Conservation (phyloP, 352 stramenopile species). For the Hyaloperonospora brassicae region DNA sequence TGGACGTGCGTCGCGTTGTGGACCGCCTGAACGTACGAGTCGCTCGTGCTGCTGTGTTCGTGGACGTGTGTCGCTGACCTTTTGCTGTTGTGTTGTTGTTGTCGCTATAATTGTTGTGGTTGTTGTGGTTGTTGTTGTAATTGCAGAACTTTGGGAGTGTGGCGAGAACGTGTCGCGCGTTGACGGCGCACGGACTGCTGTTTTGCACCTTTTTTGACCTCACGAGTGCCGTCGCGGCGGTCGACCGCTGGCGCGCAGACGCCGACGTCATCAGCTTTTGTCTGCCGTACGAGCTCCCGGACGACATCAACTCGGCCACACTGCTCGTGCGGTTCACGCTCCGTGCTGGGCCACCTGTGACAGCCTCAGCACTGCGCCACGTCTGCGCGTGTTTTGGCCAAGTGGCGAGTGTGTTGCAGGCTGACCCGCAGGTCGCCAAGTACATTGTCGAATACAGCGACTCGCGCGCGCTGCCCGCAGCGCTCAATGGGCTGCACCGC, state of each 20-base stretch:
- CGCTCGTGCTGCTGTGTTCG: background rate
- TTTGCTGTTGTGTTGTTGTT: background rate
- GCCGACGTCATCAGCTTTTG: slow-evolving; percentile 48
- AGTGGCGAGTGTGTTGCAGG: slow-evolving; percentile 64
- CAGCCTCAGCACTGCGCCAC: slow-evolving; percentile 43
- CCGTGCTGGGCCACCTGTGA: slow-evolving; percentile 16
- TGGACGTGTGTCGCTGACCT: slow-evolving; percentile 21
- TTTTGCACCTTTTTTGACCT: slow-evolving; percentile 76
- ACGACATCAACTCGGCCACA: slow-evolving; percentile 57
- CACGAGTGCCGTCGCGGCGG: slow-evolving; percentile 46
- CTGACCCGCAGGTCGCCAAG: slow-evolving; percentile 31
- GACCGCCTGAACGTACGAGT: slow-evolving; percentile 49
- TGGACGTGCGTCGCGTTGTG: slow-evolving; percentile 36
- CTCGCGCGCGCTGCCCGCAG: slow-evolving; percentile 35
- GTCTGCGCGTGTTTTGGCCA: slow-evolving; percentile 64
- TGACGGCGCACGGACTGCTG: slow-evolving; percentile 46
- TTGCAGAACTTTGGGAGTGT: slow-evolving; percentile 56
- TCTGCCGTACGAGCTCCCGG: slow-evolving; percentile 56
- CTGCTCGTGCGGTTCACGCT: slow-evolving; percentile 37
- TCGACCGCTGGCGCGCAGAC: slow-evolving; percentile 42
- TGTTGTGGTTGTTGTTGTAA: background rate
- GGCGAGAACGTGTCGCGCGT: slow-evolving; percentile 37
- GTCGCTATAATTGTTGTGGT: background rate
- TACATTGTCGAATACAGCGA: slow-evolving; percentile 79
- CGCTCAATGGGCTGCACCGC: slow-evolving; percentile 32